A percentile compares a stretch with the other conserved stretches of the same genome.
phyloP scores from a whole-genome alignment of 164 flowering plant species.

The Magnolia officinalis region DNA sequence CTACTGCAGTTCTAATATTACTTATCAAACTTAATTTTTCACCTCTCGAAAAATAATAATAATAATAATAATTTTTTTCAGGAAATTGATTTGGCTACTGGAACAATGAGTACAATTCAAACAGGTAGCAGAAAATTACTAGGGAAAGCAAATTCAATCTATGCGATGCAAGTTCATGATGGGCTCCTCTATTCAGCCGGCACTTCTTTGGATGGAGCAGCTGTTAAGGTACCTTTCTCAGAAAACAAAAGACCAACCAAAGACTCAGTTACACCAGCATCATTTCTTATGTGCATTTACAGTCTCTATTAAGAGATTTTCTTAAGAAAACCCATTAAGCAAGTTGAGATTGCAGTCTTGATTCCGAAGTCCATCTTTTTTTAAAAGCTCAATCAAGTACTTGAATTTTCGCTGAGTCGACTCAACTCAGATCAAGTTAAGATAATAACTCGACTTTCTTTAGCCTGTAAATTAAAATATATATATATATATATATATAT shows the following conservation, averaged over 20 bases:
- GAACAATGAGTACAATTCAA: constrained; percentile 57
- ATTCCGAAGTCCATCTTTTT: neutral
- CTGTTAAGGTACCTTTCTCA: constrained; percentile 53
- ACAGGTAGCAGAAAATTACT: constrained; percentile 55
- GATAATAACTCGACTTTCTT: neutral
- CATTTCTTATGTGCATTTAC: neutral
- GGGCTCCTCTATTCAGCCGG: constrained; percentile 61
- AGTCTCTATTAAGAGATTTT: neutral
- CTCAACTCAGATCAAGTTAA: too few relatives aligned
- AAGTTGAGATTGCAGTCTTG: neutral
- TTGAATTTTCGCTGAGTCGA: too few relatives aligned
- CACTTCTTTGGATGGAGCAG: constrained; percentile 58
- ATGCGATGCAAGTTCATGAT: constrained; percentile 49
- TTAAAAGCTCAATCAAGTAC: too few relatives aligned
- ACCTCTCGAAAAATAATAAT: neutral
- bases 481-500: too few relatives aligned
- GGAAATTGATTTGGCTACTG: constrained; percentile 80
- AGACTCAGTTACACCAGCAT: neutral
- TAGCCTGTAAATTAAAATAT: neutral
- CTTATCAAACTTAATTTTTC: neutral
- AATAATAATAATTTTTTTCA: constrained; percentile 13
- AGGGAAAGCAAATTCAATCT: constrained; percentile 53
- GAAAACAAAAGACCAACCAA: neutral
- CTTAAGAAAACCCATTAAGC: neutral
- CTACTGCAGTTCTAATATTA: neutral